Conservation (phyloP, 306 rosid genomes). For the Dicorynia guianensis region DNA sequence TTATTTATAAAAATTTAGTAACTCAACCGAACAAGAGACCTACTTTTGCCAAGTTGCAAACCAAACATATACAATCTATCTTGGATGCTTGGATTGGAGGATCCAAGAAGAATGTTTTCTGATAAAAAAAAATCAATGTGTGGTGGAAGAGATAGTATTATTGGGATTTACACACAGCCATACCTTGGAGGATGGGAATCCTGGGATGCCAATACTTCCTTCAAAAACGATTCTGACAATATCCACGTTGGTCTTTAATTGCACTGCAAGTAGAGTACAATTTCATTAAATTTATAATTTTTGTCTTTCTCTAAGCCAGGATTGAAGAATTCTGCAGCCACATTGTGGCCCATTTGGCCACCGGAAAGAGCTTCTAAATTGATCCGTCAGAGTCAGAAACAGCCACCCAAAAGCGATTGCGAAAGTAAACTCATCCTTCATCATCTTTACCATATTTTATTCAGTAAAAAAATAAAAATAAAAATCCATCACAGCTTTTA, state of each 20-base stretch:
- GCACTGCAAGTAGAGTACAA: conserved; percentile 47
- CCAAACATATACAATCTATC: no score
- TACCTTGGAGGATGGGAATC: neutral
- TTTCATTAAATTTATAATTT: conserved; percentile 34
- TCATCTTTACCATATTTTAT: neutral
- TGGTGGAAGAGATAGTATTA: no score
- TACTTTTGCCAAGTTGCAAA: no score
- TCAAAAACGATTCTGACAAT: conserved; percentile 34
- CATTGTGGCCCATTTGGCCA: conserved; percentile 39
- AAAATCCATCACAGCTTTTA: no score
- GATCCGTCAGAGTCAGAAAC: neutral
- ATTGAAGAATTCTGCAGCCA: conserved; percentile 39
- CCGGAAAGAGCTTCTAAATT: neutral
- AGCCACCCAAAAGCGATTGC: conserved; percentile 2
- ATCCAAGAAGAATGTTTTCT: no score
- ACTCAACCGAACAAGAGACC: no score
- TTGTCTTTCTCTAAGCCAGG: conserved; percentile 40
- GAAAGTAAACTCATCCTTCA: no score
- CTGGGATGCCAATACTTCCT: no score
- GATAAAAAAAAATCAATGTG: no score
- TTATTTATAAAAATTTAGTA: no score
- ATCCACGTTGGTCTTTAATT: conserved; percentile 46
- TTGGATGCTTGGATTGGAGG: no score
- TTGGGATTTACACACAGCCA: neutral
- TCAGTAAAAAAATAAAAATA: no score